Conservation (phyloP, 1,284 basidiomycete genomes). For the Omphalotus olearius region DNA sequence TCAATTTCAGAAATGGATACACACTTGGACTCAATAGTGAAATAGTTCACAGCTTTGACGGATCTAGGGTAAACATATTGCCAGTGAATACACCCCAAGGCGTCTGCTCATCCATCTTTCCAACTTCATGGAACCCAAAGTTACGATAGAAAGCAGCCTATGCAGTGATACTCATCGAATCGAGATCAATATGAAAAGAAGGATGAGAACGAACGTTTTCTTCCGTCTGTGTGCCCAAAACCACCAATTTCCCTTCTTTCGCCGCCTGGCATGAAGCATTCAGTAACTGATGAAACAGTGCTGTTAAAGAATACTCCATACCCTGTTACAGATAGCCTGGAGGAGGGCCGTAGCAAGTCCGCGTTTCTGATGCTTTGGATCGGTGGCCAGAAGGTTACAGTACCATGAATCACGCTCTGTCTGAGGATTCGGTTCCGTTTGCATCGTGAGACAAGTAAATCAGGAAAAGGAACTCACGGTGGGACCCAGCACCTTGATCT, state of each 20-base stretch:
- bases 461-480: background rate
- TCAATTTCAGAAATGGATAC: no score
- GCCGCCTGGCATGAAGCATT: background rate
- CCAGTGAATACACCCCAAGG: conserved; percentile 2
- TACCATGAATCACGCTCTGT: conserved; percentile 2
- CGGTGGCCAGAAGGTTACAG: conserved; percentile 3
- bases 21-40: no score
- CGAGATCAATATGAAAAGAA: background rate
- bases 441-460: background rate
- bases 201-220: background rate
- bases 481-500: background rate
- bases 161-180: background rate
- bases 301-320: background rate
- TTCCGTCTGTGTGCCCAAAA: conserved; percentile 2
- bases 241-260: background rate
- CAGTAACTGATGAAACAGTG: background rate
- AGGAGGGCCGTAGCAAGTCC: conserved; percentile 1
- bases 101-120: conserved; percentile 3
- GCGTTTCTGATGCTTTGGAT: conserved; percentile 1
- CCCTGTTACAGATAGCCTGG: background rate
- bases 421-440: background rate
- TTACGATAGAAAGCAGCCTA: conserved; percentile 2
- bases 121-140: background rate
- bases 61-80: conserved; percentile 2
- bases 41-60: background rate